Percentiles rank a stretch among this genome's conserved stretches.
Conservation (phyloP, 2,329 filamentous ascomycete genomes). For the Claviceps africana region DNA sequence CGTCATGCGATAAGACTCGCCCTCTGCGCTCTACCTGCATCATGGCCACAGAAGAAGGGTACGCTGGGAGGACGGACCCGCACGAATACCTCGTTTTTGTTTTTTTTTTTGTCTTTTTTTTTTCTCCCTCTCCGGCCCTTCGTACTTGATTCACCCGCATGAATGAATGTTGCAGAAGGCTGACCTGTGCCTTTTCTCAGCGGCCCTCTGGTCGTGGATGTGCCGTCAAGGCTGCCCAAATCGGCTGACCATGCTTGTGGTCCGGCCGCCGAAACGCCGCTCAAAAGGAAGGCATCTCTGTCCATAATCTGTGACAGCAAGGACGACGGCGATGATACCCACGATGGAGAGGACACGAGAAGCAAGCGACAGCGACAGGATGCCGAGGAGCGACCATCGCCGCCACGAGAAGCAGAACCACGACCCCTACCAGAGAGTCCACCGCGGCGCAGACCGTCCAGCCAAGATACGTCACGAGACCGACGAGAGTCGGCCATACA, state of each 20-base stretch:
- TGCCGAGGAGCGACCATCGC: constrained; percentile 6
- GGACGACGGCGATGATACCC: constrained; percentile 7
- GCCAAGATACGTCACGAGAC: constrained; percentile 4
- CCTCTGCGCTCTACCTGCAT: neutral
- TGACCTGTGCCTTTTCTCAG: neutral
- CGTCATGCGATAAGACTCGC: constrained; percentile 1
- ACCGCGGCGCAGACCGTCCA: constrained; percentile 5
- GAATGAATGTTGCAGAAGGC: neutral
- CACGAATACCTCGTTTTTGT: neutral
- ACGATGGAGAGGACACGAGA: constrained; percentile 11
- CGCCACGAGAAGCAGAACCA: neutral
- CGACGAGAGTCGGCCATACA: constrained; percentile 20
- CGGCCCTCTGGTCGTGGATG: neutral
- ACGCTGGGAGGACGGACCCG: neutral
- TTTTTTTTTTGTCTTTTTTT: neutral
- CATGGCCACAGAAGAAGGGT: constrained; percentile 7
- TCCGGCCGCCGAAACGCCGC: constrained; percentile 1
- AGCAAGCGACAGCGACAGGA: constrained; percentile 9
- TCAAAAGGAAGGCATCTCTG: constrained; percentile 18
- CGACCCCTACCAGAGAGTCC: neutral
- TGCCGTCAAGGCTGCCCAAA: constrained; percentile 1
- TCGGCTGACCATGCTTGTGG: neutral
- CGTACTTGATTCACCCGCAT: too few species aligned
- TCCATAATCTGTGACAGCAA: constrained; percentile 4
- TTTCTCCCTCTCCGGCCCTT: too few species aligned